Base-by-base conservation (phyloP, 2,329 filamentous ascomycete species). In the Graphium sp. region DNA sequence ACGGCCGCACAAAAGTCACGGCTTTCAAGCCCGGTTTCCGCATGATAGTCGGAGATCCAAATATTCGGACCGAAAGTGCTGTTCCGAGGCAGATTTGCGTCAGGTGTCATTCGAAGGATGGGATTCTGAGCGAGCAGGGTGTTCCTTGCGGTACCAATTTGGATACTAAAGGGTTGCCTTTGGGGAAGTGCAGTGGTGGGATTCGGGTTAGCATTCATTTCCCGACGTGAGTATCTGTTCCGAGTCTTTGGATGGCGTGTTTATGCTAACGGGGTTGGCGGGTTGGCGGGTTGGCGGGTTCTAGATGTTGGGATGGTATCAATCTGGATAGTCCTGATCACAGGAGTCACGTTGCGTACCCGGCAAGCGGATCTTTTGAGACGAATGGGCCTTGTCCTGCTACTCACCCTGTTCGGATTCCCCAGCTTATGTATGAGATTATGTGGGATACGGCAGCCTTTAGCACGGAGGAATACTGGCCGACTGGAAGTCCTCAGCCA, bases 221-320 rank as follows among this genome's bases (percentile, higher is more conserved):
- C 48, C 53, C 54, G 4, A 47, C 49, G 48, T 52, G 39, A 45
- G 41, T 41, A 48, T 40, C 46, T 18, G 10, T 10, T 22, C 24
- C 20, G 69, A 7, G 10, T 22, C 18, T 22, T 12, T 68, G 73
- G 24, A 26, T 58, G 55, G 43, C 58, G 55, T 54, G 55, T 58
- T 25, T 53, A 55, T 22, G 49, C 52, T 32, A 58, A 55, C 28
- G 43, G 56, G 5, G 53, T 58, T 32, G 66, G 65, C 22, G 49
- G n/a, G n/a, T n/a, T n/a, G n/a, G n/a, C n/a, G n/a, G n/a, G n/a
- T n/a, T n/a, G n/a, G n/a, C n/a, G n/a, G n/a, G n/a, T n/a, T n/a
- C n/a, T n/a, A n/a, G n/a, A n/a, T 70, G 65, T 49, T 69, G 66
- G 65, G 54, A 70, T 20, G 66, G 66, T 22, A 49, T 50, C 19